A percentile compares a stretch with the other conserved stretches of the same genome.
phyloP scores from a whole-genome alignment of 805 yeast species.

The Starmera caribaea region DNA sequence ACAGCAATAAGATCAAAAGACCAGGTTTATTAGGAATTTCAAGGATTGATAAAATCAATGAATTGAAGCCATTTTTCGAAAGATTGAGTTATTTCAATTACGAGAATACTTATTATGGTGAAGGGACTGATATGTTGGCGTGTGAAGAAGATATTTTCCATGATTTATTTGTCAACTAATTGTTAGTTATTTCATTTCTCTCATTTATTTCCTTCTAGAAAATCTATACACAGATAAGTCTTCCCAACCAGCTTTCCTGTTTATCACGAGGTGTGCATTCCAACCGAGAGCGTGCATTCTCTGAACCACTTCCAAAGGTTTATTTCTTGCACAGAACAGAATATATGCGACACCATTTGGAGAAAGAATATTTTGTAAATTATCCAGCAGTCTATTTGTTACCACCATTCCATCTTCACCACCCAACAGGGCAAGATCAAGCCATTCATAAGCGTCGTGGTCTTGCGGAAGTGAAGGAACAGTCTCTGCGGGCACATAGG shows the following conservation, averaged over 20 bases:
- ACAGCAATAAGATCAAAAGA: slow-evolving; percentile 19
- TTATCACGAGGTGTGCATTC: slow-evolving; percentile 41
- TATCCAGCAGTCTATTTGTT: slow-evolving; percentile 53
- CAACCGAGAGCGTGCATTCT: slow-evolving; percentile 43
- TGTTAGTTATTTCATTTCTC: background rate
- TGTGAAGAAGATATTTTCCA: slow-evolving; percentile 47
- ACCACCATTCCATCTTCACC: slow-evolving; percentile 88
- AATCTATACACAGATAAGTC: slow-evolving; percentile 71
- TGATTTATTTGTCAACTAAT: slow-evolving; percentile 37
- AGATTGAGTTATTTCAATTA: slow-evolving; percentile 54
- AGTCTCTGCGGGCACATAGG: slow-evolving; percentile 83
- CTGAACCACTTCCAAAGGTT: slow-evolving; percentile 52
- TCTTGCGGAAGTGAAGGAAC: slow-evolving; percentile 53
- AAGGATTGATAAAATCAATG: slow-evolving; percentile 28
- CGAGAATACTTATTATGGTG: slow-evolving; percentile 54
- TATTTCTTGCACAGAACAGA: slow-evolving; percentile 84
- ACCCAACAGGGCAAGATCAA: slow-evolving; percentile 84
- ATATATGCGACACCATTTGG: slow-evolving; percentile 72
- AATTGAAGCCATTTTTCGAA: slow-evolving; percentile 56
- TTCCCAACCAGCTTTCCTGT: slow-evolving; percentile 94
- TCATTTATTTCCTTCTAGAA: slow-evolving; percentile 5
- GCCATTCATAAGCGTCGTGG: slow-evolving; percentile 54
- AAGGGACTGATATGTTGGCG: slow-evolving; percentile 27
- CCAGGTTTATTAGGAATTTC: slow-evolving; percentile 30
- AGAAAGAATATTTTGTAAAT: slow-evolving; percentile 43